phyloP scores from a whole-genome alignment of 129 eudicot species.

The Chrysanthemum lavandulifolium region DNA sequence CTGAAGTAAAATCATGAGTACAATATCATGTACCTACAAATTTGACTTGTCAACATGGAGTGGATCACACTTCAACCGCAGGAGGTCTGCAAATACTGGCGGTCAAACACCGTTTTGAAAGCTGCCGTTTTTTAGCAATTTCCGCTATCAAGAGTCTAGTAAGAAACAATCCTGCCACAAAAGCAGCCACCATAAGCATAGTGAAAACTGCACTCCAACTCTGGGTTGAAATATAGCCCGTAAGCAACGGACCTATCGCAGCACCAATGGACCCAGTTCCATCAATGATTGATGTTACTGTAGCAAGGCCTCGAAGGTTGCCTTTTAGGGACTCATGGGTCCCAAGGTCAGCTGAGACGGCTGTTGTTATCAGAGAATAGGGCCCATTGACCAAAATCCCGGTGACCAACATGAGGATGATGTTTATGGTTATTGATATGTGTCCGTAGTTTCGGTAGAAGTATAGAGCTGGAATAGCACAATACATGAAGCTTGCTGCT shows the following conservation, averaged over 20 bases:
- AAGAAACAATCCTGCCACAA: conserved; percentile 80
- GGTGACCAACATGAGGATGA: conserved; percentile 63
- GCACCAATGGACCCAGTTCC: conserved; percentile 98
- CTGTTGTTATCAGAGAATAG: conserved; percentile 93
- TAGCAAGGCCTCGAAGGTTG: conserved; percentile 83
- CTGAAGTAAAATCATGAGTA: conserved; percentile 11
- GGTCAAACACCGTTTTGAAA: conserved; percentile 26
- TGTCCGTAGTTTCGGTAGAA: conserved; percentile 78
- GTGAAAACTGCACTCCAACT: conserved; percentile 85
- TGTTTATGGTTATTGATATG: conserved; percentile 57
- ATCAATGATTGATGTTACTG: conserved; percentile 89
- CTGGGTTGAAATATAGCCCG: conserved; percentile 69
- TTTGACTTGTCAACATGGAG: not conserved
- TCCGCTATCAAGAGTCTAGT: conserved; percentile 75
- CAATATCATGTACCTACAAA: conserved; percentile 22
- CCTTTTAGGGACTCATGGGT: conserved; percentile 85
- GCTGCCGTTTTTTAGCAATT: conserved; percentile 54
- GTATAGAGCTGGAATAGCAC: conserved; percentile 88
- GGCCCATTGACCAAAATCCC: conserved; percentile 96
- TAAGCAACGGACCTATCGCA: conserved; percentile 85
- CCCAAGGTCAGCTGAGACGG: conserved; percentile 93
- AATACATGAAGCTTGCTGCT: conserved; percentile 93
- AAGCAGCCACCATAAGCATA: conserved; percentile 77
- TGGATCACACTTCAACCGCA: conserved; percentile 40
- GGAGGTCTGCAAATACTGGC: conserved; percentile 28